Evolutionary conservation across 169 alveolate genomes (phyloP).

Genomic region (Plasmodium knowlesi): DNA sequence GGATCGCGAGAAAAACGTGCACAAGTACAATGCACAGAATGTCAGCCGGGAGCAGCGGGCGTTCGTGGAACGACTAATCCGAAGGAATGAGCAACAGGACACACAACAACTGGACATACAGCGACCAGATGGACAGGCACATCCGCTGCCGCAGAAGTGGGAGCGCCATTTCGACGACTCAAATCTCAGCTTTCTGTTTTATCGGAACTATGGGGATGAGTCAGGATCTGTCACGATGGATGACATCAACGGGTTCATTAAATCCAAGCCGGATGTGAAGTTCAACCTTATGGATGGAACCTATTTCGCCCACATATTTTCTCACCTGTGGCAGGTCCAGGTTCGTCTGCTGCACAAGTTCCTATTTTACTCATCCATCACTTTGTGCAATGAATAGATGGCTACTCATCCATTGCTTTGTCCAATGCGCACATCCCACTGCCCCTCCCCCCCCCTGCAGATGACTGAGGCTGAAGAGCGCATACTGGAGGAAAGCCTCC

Average conservation of each 20-base stretch:
- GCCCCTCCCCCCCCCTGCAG: not conserved
- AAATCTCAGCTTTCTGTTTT: slow-evolving; percentile 14
- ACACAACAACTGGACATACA: not conserved
- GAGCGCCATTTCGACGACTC: slow-evolving; percentile 32
- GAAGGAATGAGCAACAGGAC: not conserved
- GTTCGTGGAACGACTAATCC: not conserved
- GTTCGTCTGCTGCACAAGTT: not conserved
- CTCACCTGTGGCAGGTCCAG: slow-evolving; percentile 21
- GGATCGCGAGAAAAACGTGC: slow-evolving; percentile 43
- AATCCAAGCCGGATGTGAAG: slow-evolving; percentile 2
- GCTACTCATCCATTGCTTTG: not conserved
- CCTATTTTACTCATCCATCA: not conserved
- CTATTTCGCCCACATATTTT: slow-evolving; percentile 46
- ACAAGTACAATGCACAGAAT: slow-evolving; percentile 40
- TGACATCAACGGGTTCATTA: slow-evolving; percentile 12
- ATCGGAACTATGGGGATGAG: slow-evolving; percentile 5
- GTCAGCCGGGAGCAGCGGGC: slow-evolving; percentile 19
- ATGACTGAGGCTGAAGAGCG: slow-evolving; percentile 18
- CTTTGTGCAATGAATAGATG: not conserved
- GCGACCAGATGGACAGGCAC: no score
- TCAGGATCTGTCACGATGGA: not conserved
- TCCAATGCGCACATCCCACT: not conserved
- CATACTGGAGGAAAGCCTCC: slow-evolving; percentile 5
- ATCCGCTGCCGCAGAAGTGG: not conserved
- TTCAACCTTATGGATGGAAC: slow-evolving; percentile 37